Base-by-base conservation (phyloP, 352 stramenopile genomes). In the Phytopythium montanum region DNA sequence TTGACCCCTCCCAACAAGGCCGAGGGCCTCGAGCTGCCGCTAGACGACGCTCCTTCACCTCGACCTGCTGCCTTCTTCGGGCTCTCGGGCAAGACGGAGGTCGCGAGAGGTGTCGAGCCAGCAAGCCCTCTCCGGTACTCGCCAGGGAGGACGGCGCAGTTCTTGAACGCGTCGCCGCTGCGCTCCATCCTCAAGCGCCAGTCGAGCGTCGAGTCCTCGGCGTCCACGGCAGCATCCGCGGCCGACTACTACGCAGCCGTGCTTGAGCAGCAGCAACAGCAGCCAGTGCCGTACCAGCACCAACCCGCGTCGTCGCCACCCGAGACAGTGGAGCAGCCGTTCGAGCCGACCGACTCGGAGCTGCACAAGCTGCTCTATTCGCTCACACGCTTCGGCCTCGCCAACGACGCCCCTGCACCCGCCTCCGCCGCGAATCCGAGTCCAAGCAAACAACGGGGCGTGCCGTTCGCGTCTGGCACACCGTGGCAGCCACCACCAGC, bases 331-430 rank as follows among this genome's bases (percentile, higher is more conserved):
- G 23, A 52, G 3, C 25, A 48, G n/a, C 44, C 28, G 33, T 44
- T 68, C 14, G 16, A 51, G 16, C 49, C 69, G 21, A 68, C 50
- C 9, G 75, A 81, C 34, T 73, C 65, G 2, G 80, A 90, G 55
- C 64, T 90, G 5, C 77, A 87, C 68, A 90, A 85, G 33, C 65
- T 90, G 8, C 51, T 90, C 12, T 87, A 87, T 55, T 87, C 79
- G 8, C 61, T 89, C 29, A 65, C 65, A 12, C 75, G 73, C 18
- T 85, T 90, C 49, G 77, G 75, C 0, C 60, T 88, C 9, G 74
- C 73, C 28, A 79, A 61, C 34, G 57, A 69, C 51, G 34, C 52
- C 29, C 18, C 18, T 28, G 21, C 16, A 33, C n/a, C 26, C 26
- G 18, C 14, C 36, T 4, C 36, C 2, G 13, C 1, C 6, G 21